Base-by-base conservation (phyloP, 2,329 filamentous ascomycete species). In the Sporothrix dimorphospora region DNA sequence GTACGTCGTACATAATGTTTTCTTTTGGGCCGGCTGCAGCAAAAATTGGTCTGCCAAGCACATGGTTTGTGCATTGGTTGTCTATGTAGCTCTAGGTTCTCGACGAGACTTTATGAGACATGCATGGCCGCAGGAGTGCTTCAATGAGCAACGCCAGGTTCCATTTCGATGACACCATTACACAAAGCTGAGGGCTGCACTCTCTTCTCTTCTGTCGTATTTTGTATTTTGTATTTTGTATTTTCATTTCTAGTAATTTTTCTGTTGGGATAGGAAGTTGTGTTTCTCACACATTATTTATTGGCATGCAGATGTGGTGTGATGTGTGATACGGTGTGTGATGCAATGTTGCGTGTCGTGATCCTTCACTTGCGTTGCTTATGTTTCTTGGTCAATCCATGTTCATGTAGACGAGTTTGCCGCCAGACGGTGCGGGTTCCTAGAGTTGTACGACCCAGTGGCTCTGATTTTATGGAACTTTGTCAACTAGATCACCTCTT, bases 371-470 rank as follows among this genome's bases (percentile, higher is more conserved):
- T 19, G 27, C 16, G 51, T 55, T 4, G 21, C 24, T 63, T 16
- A 12, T 5, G 5, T 24, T 12, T 42, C 57, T 8, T 34, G 11
- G 11, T 24, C 9, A 7, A 63, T 42, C 34, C 11, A 24, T 63
- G 57, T 12, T 24, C 38, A 27, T 40, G 42, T 63, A 63, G 38
- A 63, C 57, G 59, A 45, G 38, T 27, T 65, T 65, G 38, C 38
- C 59, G 59, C 59, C 38, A 45, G 59, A 27, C 59, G 59, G 59
- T 19, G 59, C 59, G 38, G 14, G 11, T 65, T 21, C 19, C n/a
- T 65, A 65, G 59, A 65, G 53, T 14, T 19, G 59, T 65, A 45
- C 59, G 59, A 42, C 59, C 14, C 38, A 4, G 21, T 16, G 5
- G 34, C 3, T 11, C 1, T 30, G n/a, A 27, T 30, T n/a, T 42